phyloP scores from a whole-genome alignment of 2,329 filamentous ascomycete species.

The Hirsutella rhossiliensis region DNA sequence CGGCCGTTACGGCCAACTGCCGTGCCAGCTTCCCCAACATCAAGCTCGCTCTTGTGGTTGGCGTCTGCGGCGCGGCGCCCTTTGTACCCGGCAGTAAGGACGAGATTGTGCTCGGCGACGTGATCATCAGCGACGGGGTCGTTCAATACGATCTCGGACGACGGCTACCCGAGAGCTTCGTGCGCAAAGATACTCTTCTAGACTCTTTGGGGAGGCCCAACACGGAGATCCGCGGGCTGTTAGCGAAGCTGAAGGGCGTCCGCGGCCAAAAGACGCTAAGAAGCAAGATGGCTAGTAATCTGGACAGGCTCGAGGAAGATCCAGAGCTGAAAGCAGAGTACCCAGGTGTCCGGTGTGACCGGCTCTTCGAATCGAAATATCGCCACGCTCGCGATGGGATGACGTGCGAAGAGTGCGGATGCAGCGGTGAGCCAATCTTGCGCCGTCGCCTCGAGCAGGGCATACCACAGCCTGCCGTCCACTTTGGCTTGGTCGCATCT shows the following conservation, averaged over 20 bases:
- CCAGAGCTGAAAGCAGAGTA: neutral
- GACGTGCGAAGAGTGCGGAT: neutral
- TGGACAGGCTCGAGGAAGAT: neutral
- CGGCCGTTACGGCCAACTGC: conserved; percentile 13
- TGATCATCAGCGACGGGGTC: conserved; percentile 16
- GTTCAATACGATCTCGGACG: conserved; percentile 18
- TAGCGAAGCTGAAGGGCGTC: conserved; percentile 11
- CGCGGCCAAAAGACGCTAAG: neutral
- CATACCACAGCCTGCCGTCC: conserved; percentile 9
- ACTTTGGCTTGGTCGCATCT: conserved; percentile 25
- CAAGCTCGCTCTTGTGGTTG: conserved; percentile 21
- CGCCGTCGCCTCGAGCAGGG: conserved; percentile 12
- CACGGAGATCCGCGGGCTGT: conserved; percentile 14
- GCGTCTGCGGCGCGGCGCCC: conserved; percentile 13
- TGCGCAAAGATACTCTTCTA: conserved; percentile 10
- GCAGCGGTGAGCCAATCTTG: conserved; percentile 12
- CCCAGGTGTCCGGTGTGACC: neutral
- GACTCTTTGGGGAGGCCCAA: conserved; percentile 13
- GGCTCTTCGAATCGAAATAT: neutral
- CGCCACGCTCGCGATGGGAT: neutral
- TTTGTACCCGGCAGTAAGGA: conserved; percentile 9
- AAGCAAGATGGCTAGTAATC: neutral
- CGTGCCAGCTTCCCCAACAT: conserved; percentile 19
- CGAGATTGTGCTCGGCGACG: conserved; percentile 18
- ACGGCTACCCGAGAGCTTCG: conserved; percentile 11